phyloP scores from a whole-genome alignment of 2,329 filamentous ascomycete species.

The Diaporthe caulivora region DNA sequence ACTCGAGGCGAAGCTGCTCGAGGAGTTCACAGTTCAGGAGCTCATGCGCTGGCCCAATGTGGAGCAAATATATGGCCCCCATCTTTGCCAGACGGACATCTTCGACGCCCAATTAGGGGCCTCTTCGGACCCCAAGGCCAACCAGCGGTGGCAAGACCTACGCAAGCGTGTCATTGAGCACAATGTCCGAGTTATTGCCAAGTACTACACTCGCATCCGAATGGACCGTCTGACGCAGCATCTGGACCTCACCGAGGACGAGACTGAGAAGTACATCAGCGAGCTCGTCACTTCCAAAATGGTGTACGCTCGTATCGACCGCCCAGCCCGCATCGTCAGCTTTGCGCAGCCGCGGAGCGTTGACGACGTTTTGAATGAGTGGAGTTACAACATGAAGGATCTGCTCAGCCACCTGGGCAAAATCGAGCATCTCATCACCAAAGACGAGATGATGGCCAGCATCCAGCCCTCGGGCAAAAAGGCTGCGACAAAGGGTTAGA shows the following conservation, averaged over 20 bases:
- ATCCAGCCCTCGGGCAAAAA: slow-evolving; percentile 75
- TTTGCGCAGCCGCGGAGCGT: slow-evolving; percentile 96
- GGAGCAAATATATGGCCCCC: slow-evolving; percentile 86
- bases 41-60: slow-evolving; percentile 99
- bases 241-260: slow-evolving; percentile 91
- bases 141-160: slow-evolving; percentile 91
- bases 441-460: slow-evolving; percentile 99
- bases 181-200: slow-evolving; percentile 96
- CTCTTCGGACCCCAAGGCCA: slow-evolving; percentile 81
- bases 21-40: slow-evolving; percentile 94
- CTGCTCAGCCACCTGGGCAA: slow-evolving; percentile 82
- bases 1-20: slow-evolving; percentile 86
- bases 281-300: slow-evolving; percentile 98
- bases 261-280: slow-evolving; percentile 99
- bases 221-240: slow-evolving; percentile 91
- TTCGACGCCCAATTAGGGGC: slow-evolving; percentile 78
- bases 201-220: slow-evolving; percentile 98
- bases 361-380: slow-evolving; percentile 97
- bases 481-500: slow-evolving; percentile 33
- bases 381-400: slow-evolving; percentile 89
- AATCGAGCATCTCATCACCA: slow-evolving; percentile 98
- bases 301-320: slow-evolving; percentile 96
- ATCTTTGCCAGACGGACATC: slow-evolving; percentile 89
- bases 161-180: slow-evolving; percentile 99
- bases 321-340: slow-evolving; percentile 90